Base-by-base conservation (phyloP, 2,329 filamentous ascomycete species). In the Penicillium nordicum region DNA sequence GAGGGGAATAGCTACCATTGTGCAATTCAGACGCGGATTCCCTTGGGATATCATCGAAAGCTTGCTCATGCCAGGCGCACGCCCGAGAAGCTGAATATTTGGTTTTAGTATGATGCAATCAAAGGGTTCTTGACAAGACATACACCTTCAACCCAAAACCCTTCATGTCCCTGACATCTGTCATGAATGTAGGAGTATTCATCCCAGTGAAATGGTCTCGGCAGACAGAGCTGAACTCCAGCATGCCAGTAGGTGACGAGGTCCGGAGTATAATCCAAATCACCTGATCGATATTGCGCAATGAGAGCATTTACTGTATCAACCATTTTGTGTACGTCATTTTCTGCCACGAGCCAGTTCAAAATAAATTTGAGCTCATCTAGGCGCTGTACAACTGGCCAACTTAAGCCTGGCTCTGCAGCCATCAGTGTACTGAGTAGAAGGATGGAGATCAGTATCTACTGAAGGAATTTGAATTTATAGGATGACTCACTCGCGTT, bases 111-210 rank as follows among this genome's bases (percentile, higher is more conserved):
- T n/a, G 4, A 23, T 18, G 2, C 9, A 36, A 27, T 32, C 18
- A n/a, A 25, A 9, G 5, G 9, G 9, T 0, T 3, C 16, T 8
- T 7, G 18, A 2, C 5, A 14, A 27, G 4, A 53, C 51, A 37
- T 27, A 55, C 53, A n/a, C 53, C 46, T 55, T 55, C 53, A 1
- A 50, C 47, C 53, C 53, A 55, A 18, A 55, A 55, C 14, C 46
- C 46, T 25, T 21, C 12, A 16, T 55, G 30, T 21, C 30, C 50
- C 9, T 53, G 8, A 4, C 10, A 12, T 25, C 32, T 30, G 14
- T 49, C 32, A 18, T 50, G 48, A 16, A 50, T 10, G 9, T 12
- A 11, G 10, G 18, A 23, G 12, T 32, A 55, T 43, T 55, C 53
- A 25, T 40, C 46, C 53, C 46, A 55, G 9, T 40, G 5, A 25